Evolutionary conservation across 2,329 filamentous ascomycete species (phyloP), one percentile per base, ranked within the genome.

Genomic region (Dactylellina leptospora): DNA sequence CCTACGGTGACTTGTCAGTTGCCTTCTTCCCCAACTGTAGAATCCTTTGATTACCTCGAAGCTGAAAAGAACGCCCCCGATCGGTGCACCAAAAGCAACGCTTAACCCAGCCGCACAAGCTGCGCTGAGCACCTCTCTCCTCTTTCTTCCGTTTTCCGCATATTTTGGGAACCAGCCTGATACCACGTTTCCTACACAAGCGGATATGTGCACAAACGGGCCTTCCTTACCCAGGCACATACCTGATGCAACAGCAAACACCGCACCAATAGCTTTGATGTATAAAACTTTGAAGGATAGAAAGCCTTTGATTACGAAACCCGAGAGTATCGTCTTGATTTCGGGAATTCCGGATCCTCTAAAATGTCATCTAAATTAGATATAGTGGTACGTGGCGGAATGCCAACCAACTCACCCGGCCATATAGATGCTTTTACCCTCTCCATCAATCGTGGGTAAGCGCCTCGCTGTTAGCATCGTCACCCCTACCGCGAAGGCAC

Each of bases 211-310:
- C 1, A 87, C 85, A 74, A 87, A 87, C 0, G 85, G 85, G 0
- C 85, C 85, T 81, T 87, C 85, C 78, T 87, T 87, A 0, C 86
- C 86, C 3, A 87, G 78, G 75, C 83, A 86, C 83, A 87, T 85
- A 11, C 85, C 84, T 0, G 85, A 85, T 0, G 84, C 82, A 1
- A 87, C 85, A 0, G 85, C 85, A 74, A 87, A 86, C 4, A 84
- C 79, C 1, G 85, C 82, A 9, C 85, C 85, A n/a, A 86, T 79
- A 0, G 83, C 85, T 79, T 87, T 87, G 63, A 86, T 82, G 11
- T 84, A 53, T 2, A 87, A 78, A 4, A 85, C 84, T 68, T 83
- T 84, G 74, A 85, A 78, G 66, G 83, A 82, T 1, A 87, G 80
- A 71, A 86, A 85, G 47, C 84, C 80, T 0, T 84, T 85, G 45